A percentile compares a stretch with the other conserved stretches of the same genome.
phyloP scores from a whole-genome alignment of 2,329 filamentous ascomycete genomes.

The Pochonia chlamydosporia region DNA sequence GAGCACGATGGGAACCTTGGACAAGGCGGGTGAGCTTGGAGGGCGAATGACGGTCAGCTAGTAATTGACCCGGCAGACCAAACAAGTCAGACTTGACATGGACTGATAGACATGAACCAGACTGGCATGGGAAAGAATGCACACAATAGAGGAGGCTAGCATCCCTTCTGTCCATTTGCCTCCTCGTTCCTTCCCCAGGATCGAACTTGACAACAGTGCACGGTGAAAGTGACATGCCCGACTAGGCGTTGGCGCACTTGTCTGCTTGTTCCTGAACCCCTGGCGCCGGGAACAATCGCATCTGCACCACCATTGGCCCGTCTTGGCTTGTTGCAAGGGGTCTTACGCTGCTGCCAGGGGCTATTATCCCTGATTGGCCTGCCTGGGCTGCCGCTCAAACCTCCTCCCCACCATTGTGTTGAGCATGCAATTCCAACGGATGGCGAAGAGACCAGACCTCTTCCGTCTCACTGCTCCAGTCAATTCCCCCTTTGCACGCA shows the following conservation, averaged over 20 bases:
- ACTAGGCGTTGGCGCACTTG: too few species aligned
- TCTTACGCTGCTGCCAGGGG: not conserved
- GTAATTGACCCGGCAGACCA: too few species aligned
- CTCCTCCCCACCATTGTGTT: not conserved
- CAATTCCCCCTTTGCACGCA: not conserved
- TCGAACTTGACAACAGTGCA: too few species aligned
- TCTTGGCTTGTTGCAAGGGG: not conserved
- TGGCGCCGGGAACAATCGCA: not conserved
- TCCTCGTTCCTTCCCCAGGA: too few species aligned
- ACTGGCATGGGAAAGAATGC: too few species aligned
- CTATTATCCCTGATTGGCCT: not conserved
- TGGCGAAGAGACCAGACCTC: not conserved
- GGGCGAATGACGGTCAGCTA: too few species aligned
- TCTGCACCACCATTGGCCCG: not conserved
- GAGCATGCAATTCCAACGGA: slow-evolving; percentile 1
- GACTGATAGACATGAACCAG: too few species aligned
- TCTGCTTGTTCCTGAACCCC: not conserved
- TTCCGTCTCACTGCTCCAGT: not conserved
- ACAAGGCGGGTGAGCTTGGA: not conserved
- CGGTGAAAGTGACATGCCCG: too few species aligned
- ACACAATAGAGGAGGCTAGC: too few species aligned
- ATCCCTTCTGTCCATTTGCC: too few species aligned
- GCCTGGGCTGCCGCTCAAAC: too few species aligned
- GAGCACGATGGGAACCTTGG: not conserved
- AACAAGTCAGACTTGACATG: too few species aligned